These are phyloP conservation scores for Oryza australiensis DNA, from an alignment of 176 grass and related monocot species.

Conservation along the genomic window DNA sequence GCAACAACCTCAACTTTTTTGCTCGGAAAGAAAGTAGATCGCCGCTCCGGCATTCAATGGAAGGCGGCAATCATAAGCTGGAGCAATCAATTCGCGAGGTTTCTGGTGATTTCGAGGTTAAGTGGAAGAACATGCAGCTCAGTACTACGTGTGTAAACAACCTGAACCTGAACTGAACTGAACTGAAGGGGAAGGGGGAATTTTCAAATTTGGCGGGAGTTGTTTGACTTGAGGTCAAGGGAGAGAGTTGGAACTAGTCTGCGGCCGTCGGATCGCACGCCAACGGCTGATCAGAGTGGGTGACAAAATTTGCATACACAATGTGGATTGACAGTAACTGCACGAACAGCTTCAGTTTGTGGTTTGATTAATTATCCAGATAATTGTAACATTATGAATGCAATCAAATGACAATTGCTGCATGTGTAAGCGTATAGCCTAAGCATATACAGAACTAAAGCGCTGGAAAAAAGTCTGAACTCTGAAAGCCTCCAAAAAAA, in stretches of 20 bases:
- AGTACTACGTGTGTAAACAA: neutral
- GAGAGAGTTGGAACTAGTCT: neutral
- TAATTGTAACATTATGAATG: neutral
- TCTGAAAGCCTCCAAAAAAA: neutral
- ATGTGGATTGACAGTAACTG: neutral
- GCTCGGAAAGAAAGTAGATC: slow-evolving; percentile 1
- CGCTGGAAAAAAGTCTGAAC: neutral
- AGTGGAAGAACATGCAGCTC: neutral
- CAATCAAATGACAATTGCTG: neutral
- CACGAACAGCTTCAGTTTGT: neutral
- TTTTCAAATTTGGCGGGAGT: neutral
- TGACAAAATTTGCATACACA: neutral
- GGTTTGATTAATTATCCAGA: neutral
- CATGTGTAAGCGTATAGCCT: neutral
- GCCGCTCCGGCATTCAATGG: slow-evolving; percentile 14
- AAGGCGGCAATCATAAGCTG: neutral
- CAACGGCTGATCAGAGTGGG: neutral
- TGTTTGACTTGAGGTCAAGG: neutral
- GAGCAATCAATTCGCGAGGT: neutral
- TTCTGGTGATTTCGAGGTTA: neutral
- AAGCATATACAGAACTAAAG: neutral
- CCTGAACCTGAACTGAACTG: neutral
- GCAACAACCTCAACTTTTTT: slow-evolving; percentile 18
- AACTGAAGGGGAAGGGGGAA: neutral
- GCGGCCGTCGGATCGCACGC: neutral